Base-by-base conservation (phyloP, 352 stramenopile species). In the Phytophthora chlamydospora region DNA sequence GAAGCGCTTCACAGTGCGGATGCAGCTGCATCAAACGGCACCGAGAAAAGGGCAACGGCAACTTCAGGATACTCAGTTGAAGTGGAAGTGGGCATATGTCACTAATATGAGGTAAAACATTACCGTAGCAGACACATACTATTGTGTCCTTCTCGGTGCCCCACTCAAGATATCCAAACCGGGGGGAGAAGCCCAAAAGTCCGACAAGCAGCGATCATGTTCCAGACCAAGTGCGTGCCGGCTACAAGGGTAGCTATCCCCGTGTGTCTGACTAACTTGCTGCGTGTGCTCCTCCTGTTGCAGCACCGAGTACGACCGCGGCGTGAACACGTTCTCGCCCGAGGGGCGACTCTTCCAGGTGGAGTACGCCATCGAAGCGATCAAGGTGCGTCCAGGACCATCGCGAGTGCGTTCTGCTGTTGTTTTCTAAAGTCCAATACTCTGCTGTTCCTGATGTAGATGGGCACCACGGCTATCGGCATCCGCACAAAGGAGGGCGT, bases 301-400 rank as follows among this genome's bases (percentile, higher is more conserved):
- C 40, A 97, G 96, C 71, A 98, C 92, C 48, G 97, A 99, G 83
- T 99, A 99, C 75, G 98, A 99, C 83, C 92, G 98, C 58, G 97
- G 97, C 65, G 98, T 99, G 31, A 99, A 99, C 86, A 99, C 97
- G 19, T 99, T 99, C 75, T 99, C 95, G 65, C 98, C 98, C 11
- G 97, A 99, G 84, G 98, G 98, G 42, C 93, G 98, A 68, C 89
- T 99, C 32, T 99, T 99, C 76, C 97, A 99, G 76, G 97, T 99
- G 48, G 97, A 99, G 70, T 99, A 99, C 73, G 97, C 97, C 38
- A 98, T 99, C 62, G 96, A 99, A 76, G 97, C 97, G 52, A 99
- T 99, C 64, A 98, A 98, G 76, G 89, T 97, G 54, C 35, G 69
- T 49, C 14, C 19, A 6, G 24, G 24, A 21, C 9, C 42, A 40